phyloP scores from a whole-genome alignment of 192 early-diverging fungal species.

The Haplosporangium gracile region DNA sequence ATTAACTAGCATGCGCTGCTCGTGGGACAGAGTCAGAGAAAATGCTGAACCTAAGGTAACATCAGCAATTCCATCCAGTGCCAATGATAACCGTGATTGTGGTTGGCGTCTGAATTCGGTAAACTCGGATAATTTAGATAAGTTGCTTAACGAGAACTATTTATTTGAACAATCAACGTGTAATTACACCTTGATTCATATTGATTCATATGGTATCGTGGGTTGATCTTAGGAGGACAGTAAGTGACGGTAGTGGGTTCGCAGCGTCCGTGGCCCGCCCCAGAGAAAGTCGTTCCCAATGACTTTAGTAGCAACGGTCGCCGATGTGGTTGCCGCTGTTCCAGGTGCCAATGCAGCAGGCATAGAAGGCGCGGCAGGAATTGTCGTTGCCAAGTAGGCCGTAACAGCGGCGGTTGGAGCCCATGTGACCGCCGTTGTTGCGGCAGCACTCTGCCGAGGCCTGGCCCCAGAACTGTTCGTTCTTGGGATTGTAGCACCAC shows the following conservation, averaged over 20 bases:
- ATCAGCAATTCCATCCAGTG: constrained; percentile 13
- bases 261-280: not conserved
- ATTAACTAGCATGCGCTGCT: not conserved
- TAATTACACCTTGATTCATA: constrained; percentile 11
- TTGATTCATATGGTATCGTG: constrained; percentile 5
- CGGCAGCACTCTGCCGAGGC: constrained; percentile 36
- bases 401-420: constrained; percentile 34
- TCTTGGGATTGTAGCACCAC: constrained; percentile 38
- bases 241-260: not conserved
- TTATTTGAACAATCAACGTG: constrained; percentile 18
- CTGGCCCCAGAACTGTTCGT: constrained; percentile 41
- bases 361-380: constrained; percentile 33
- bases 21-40: not conserved
- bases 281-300: not conserved
- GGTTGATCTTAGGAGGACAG: not conserved
- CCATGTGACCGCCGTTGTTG: constrained; percentile 19
- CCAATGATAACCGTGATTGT: not conserved
- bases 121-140: constrained; percentile 4
- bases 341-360: constrained; percentile 42
- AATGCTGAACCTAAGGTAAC: not conserved
- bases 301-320: constrained; percentile 33
- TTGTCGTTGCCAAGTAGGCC: constrained; percentile 13
- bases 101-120: not conserved
- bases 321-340: constrained; percentile 26
- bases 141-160: not conserved